A percentile compares a stretch with the other conserved stretches of the same genome.
Evolutionary conservation across 129 eudicot genomes (phyloP).

Genomic region (Oenanthe sinensis): DNA sequence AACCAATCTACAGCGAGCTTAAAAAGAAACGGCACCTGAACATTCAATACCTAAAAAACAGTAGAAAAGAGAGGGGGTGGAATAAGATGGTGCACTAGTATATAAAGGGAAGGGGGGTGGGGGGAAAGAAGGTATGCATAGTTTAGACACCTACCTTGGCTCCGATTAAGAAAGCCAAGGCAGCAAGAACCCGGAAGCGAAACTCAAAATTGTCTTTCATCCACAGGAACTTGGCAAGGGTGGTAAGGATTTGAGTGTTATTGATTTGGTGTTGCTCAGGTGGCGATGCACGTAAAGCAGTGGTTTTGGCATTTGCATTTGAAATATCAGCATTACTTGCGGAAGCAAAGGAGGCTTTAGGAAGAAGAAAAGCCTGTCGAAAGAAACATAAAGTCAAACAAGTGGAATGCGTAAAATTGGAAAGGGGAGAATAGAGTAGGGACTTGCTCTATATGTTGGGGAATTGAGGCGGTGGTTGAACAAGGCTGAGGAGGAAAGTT

Average conservation of each 20-base stretch:
- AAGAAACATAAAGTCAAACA: background rate
- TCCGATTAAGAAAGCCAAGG: slow-evolving; percentile 74
- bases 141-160: slow-evolving; percentile 54
- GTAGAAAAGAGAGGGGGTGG: background rate
- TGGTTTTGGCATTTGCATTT: slow-evolving; percentile 20
- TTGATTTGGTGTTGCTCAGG: slow-evolving; percentile 34
- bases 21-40: slow-evolving; percentile 89
- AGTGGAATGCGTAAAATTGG: background rate
- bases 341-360: slow-evolving; percentile 30
- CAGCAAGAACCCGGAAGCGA: slow-evolving; percentile 70
- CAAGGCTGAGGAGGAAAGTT: slow-evolving; percentile 10
- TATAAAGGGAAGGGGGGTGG: no score
- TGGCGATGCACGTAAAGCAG: no score
- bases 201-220: slow-evolving; percentile 83
- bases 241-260: slow-evolving; percentile 57
- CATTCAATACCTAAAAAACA: slow-evolving; percentile 86
- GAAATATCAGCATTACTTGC: slow-evolving; percentile 24
- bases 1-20: slow-evolving; percentile 97
- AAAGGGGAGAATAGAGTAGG: background rate
- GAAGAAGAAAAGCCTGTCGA: slow-evolving; percentile 15
- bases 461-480: background rate
- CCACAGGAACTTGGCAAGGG: slow-evolving; percentile 82
- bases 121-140: background rate
- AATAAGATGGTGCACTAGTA: background rate
- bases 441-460: background rate